Base-by-base conservation (phyloP, 2,329 filamentous ascomycete genomes). In the Cladobotryum protrusum region DNA sequence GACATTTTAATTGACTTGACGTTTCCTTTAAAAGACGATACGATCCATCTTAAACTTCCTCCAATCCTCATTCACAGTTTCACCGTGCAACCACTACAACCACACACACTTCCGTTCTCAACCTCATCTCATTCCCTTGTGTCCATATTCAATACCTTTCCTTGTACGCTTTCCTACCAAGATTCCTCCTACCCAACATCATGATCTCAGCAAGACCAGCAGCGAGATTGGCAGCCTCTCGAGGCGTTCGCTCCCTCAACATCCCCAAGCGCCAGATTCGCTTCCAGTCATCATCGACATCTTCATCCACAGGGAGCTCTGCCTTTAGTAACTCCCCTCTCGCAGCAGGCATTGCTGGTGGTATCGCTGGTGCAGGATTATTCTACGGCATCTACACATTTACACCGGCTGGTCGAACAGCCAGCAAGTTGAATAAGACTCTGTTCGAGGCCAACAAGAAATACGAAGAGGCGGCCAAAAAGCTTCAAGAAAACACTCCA, bases 401-500 rank as follows among this genome's bases (percentile, higher is more conserved):
- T 55, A 74, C 73, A 0, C 73, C 73, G 0, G 65, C 72, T 3
- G 73, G 73, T 1, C 66, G 63, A 42, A 63, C 69, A 54, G 57
- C 68, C 29, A 56, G 69, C 55, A 69, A 67, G 43, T 61, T 77
- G 56, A 76, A 77, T 63, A 73, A 72, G 57, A 67, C 68, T 1
- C 69, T 68, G 9, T 73, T 76, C 47, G 74, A 82, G 47, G 79
- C 82, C 2, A 77, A 82, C 62, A 68, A 72, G 48, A 81, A 85
- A 61, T 79, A 85, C 65, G 68, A 82, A 36, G 72, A 74, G 7
- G 77, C 83, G 1, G 76, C 78, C 33, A 70, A 81, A 56, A 81
- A 81, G 61, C 71, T 86, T 5, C 77, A 83, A 56, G 68, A 83
- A 49, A 74, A 76, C 42, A 79, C 84, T 0, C 86, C 86, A 0